Base-by-base conservation (phyloP, 2,329 filamentous ascomycete genomes). In the Metarhizium anisopliae region DNA sequence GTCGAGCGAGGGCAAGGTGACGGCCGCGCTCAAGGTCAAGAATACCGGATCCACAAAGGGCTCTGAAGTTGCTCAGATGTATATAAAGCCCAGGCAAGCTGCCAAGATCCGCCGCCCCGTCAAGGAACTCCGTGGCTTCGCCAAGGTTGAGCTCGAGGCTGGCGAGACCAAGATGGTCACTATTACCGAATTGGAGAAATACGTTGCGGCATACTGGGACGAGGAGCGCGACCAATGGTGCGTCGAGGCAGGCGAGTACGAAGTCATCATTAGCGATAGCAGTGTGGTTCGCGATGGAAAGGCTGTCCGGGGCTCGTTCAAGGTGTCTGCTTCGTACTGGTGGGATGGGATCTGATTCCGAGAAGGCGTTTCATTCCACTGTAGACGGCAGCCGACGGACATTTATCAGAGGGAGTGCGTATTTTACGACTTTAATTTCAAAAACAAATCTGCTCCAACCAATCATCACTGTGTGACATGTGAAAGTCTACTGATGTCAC, bases 161-260 rank as follows among this genome's bases (percentile, higher is more conserved):
- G 86, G 85, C 0, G 77, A 86, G 70, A 77, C 72, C 49, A 78
- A 81, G 70, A 72, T 62, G 6, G 81, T 84, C 2, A 72, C 76
- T n/a, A 74, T 91, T 7, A 70, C 73, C 4, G 70, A 84, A 51
- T 66, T 80, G 58, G 80, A 80, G 63, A 89, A 87, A 70, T 84
- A 87, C 55, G 83, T 82, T 0, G 79, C 82, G 0, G 81, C 82
- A 54, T 90, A 85, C 71, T 90, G 84, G 76, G 85, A 89, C 61
- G 87, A 90, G 71, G 77, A 80, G 59, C 73, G 81, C 13, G 75
- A 79, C 55, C 74, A 82, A 63, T 91, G 86, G 86, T 78, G 81
- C 20, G 79, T 79, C 1, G 85, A 89, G 71, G 77, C 77, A 65
- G 87, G 86, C 35, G 73, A 74, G 51, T 90, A 89, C 66, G 78